Evolutionary conservation across 2,329 filamentous ascomycete species (phyloP).

Genomic region (Teratosphaeria gauchensis): DNA sequence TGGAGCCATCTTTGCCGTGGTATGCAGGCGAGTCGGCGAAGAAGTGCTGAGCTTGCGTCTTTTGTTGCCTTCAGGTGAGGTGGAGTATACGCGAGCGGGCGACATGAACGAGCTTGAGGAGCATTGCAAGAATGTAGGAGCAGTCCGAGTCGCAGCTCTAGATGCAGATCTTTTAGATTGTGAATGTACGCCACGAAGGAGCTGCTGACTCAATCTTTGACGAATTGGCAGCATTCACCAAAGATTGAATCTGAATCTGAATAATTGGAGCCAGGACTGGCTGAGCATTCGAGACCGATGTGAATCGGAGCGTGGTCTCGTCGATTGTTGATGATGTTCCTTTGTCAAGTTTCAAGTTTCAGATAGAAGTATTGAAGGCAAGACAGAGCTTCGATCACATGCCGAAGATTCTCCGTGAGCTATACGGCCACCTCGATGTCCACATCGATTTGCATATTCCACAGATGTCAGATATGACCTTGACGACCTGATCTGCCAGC

Average conservation of each 20-base stretch:
- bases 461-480: neutral
- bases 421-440: neutral
- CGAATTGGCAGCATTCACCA: slow-evolving; percentile 3
- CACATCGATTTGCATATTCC: neutral
- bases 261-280: neutral
- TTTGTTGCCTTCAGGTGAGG: slow-evolving; percentile 21
- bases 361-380: neutral
- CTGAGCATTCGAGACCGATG: no score
- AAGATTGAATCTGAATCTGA: neutral
- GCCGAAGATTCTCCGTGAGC: neutral
- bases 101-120: slow-evolving; percentile 18
- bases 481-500: neutral
- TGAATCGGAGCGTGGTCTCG: no score
- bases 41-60: slow-evolving; percentile 15
- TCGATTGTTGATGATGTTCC: neutral
- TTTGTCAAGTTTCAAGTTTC: neutral
- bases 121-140: slow-evolving; percentile 11
- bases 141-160: neutral
- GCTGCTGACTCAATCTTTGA: slow-evolving; percentile 1
- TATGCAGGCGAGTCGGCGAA: neutral
- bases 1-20: slow-evolving; percentile 18
- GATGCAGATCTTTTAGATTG: neutral
- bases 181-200: slow-evolving; percentile 2
- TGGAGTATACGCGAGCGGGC: slow-evolving; percentile 16
- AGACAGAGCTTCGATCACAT: neutral